phyloP scores from a whole-genome alignment of 495 filamentous ascomycete genomes.

The Cetradonia linearis region DNA sequence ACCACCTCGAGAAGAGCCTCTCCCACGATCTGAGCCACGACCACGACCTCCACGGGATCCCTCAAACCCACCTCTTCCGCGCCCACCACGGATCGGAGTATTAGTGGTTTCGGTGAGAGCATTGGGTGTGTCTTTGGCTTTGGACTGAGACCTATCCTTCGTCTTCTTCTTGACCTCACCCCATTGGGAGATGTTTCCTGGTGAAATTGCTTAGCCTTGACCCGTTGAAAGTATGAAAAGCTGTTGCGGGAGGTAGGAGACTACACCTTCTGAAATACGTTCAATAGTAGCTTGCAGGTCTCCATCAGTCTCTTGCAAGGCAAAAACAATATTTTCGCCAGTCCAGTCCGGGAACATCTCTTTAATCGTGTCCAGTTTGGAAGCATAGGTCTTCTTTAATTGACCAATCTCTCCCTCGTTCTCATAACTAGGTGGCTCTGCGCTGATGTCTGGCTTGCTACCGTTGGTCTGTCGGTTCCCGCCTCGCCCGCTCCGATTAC shows the following conservation, averaged over 20 bases:
- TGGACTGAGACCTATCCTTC: constrained; percentile 72
- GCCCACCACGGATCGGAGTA: constrained; percentile 51
- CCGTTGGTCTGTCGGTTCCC: constrained; percentile 60
- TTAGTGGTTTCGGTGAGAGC: constrained; percentile 43
- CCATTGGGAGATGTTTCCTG: constrained; percentile 88
- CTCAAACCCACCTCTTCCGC: constrained; percentile 57
- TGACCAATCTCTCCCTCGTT: constrained; percentile 86
- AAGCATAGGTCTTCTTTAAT: constrained; percentile 77
- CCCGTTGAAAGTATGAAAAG: constrained; percentile 14
- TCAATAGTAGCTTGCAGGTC: constrained; percentile 75
- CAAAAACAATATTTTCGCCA: constrained; percentile 81
- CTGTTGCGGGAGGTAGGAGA: constrained; percentile 1
- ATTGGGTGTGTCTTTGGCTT: constrained; percentile 56
- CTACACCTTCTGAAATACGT: constrained; percentile 82
- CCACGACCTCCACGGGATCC: constrained; percentile 54
- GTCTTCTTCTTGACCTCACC: constrained; percentile 89
- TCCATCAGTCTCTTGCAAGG: constrained; percentile 82
- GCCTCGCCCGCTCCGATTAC: constrained; percentile 58
- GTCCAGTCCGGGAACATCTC: constrained; percentile 92
- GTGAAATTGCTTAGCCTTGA: constrained; percentile 15
- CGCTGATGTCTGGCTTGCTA: constrained; percentile 42
- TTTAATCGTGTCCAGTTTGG: constrained; percentile 63
- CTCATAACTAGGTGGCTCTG: constrained; percentile 49
- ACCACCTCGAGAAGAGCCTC: constrained; percentile 59
- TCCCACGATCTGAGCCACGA: constrained; percentile 64